Base-by-base conservation (phyloP, 163 green algal species). In the Coccomyxa subellipsoidea region DNA sequence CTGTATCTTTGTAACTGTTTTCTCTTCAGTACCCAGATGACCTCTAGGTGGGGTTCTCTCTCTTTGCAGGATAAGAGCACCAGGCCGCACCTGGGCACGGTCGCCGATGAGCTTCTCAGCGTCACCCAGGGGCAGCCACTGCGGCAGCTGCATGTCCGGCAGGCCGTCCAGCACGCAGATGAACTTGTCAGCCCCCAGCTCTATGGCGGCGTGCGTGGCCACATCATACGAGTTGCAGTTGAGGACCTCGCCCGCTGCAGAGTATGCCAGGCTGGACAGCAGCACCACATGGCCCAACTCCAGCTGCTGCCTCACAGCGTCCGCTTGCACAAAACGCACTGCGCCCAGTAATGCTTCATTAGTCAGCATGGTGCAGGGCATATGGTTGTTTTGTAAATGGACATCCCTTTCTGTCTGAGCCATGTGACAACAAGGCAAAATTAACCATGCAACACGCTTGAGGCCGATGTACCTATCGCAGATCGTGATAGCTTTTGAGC, bases 191-290 rank as follows among this genome's bases (percentile, higher is more conserved):
- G 89, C 90, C 12, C 75, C 34, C 80, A 94, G 86, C 86, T 95
- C 93, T 10, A 95, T 89, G 0, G 93, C 94, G 0, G 90, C 89
- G 69, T 91, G 86, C n/a, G 85, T 88, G 78, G 89, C 89, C 21
- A 93, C 93, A 72, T 98, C 94, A 80, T 93, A 97, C 1, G 88
- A 94, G 89, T 96, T 98, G 92, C 96, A 98, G 92, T 99, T 99
- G 54, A 99, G 92, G 75, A 98, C 93, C 80, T 99, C 94, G 0
- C 96, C 96, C 7, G 85, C 70, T n/a, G 79, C 84, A 38, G 89
- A 95, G 85, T 96, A 98, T 7, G 95, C 96, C 9, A 99, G 80
- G 89, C 97, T 98, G 75, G 86, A 93, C 1, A 99, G 89, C 70
- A 99, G 87, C 70, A 99, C 96, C n/a, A 99, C 90, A 87, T 95